phyloP scores from a whole-genome alignment of 441 rosid species.

The Jatropha multifida region DNA sequence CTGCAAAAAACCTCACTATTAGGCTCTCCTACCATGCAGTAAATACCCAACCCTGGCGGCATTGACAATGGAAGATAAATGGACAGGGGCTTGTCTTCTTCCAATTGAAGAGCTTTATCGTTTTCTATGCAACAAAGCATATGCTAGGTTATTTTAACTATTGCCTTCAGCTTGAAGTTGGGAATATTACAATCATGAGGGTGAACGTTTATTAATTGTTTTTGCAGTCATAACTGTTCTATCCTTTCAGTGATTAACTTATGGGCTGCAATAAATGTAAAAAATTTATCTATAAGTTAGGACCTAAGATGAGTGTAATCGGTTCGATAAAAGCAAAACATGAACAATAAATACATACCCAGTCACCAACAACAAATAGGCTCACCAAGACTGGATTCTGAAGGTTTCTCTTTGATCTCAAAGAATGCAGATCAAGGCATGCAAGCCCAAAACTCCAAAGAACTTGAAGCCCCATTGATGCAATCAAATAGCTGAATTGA shows the following conservation, averaged over 20 bases:
- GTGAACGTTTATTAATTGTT: not conserved
- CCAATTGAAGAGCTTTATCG: not conserved
- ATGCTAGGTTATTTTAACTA: not conserved
- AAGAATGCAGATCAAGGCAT: conserved; percentile 83
- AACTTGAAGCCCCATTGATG: conserved; percentile 97
- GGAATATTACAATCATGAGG: not conserved
- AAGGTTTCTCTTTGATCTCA: conserved; percentile 75
- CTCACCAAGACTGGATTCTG: conserved; percentile 90
- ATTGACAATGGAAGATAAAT: not conserved
- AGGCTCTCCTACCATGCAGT: not conserved
- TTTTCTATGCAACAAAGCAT: not conserved
- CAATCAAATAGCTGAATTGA: conserved; percentile 77
- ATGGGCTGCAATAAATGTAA: not conserved
- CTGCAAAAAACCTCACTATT: not conserved
- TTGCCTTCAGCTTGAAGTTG: not conserved
- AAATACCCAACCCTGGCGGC: not conserved
- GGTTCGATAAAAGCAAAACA: not conserved
- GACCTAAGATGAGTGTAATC: not conserved
- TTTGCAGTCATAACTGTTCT: not conserved
- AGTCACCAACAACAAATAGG: conserved; percentile 93
- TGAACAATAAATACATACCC: conserved; percentile 45
- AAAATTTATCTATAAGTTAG: not conserved
- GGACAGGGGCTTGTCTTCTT: not conserved
- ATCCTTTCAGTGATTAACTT: not conserved
- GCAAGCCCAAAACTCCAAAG: conserved; percentile 98